phyloP scores from a whole-genome alignment of 257 asterid genomes.

The Ophiorrhiza pumila region DNA sequence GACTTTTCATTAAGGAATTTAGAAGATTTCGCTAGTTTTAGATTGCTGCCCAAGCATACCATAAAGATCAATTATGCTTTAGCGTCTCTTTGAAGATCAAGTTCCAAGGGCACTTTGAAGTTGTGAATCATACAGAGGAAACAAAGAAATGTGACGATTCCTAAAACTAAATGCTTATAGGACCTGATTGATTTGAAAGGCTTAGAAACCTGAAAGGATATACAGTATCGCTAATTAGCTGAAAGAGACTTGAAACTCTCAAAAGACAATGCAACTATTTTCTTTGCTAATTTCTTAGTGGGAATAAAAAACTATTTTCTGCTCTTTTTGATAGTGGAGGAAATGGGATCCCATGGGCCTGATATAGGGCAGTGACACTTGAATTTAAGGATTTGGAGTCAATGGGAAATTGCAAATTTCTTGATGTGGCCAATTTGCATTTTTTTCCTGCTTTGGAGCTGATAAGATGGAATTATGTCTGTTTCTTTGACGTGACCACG shows the following conservation, averaged over 20 bases:
- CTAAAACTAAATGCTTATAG: background rate
- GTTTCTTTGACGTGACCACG: background rate
- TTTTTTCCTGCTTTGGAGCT: background rate
- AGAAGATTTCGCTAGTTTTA: background rate
- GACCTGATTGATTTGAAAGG: background rate
- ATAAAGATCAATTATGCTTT: background rate
- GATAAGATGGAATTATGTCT: background rate
- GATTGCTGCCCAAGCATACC: background rate
- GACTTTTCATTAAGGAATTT: background rate
- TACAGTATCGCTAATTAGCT: background rate
- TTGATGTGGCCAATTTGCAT: background rate
- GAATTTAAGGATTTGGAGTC: background rate
- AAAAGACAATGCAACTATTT: background rate
- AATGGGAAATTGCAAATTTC: background rate
- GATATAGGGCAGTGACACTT: background rate
- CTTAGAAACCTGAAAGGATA: background rate
- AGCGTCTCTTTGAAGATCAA: background rate
- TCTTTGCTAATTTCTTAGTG: too few species aligned
- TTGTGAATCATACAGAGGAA: background rate
- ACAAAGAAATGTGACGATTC: too few species aligned
- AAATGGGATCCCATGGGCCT: background rate
- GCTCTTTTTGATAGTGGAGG: background rate
- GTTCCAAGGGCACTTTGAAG: background rate
- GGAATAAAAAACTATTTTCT: background rate
- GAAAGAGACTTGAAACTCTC: background rate